Base-by-base conservation (phyloP, 805 yeast genomes). In the Candida adriatica region DNA sequence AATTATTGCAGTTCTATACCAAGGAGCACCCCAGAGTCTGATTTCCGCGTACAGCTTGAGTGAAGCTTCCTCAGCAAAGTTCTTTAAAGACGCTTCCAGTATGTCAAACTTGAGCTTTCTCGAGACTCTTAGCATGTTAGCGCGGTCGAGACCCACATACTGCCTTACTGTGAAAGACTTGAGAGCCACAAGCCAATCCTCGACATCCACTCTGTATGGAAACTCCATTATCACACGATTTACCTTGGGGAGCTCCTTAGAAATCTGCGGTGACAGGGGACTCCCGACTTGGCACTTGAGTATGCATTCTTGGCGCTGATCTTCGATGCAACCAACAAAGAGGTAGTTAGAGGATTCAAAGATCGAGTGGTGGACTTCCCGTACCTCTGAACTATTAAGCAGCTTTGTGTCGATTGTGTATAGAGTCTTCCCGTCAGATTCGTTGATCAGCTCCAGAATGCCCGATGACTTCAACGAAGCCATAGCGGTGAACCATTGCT, bases 1-100 rank as follows among this genome's bases (percentile, higher is more conserved):
- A 0, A 79, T 79, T 6, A 73, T 62, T 2, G 87, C 78, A 0
- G 96, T 84, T 42, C 86, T 63, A 23, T 82, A 84, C 85, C 90
- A 81, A 1, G 80, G 74, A 28, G 73, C 64, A 13, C 73, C 77
- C 80, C 92, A 81, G 52, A 84, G 64, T 13, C 68, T 59, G 3
- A 87, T 62, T 45, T 86, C 95, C 2, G 82, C 74, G 48, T 83
- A 88, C 1, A 78, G 45, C 38, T 43, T 48, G 19, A 44, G 43
- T 16, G 37, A 35, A 4, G 28, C 30, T n/a, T 27, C 29, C 3
- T 27, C 8, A 1, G 17, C 8, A 10, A 21, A 19, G 2, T 21
- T n/a, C 35, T 64, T 66, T 39, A 79, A 66, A 26, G 67, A 67
- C 1, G 85, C 86, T 43, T 82, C 92, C 13, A 82, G 54, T 8